Percentiles rank a stretch among this genome's conserved stretches.
Evolutionary conservation across 2,329 filamentous ascomycete genomes (phyloP).

Genomic region (Fusarium sp.): DNA sequence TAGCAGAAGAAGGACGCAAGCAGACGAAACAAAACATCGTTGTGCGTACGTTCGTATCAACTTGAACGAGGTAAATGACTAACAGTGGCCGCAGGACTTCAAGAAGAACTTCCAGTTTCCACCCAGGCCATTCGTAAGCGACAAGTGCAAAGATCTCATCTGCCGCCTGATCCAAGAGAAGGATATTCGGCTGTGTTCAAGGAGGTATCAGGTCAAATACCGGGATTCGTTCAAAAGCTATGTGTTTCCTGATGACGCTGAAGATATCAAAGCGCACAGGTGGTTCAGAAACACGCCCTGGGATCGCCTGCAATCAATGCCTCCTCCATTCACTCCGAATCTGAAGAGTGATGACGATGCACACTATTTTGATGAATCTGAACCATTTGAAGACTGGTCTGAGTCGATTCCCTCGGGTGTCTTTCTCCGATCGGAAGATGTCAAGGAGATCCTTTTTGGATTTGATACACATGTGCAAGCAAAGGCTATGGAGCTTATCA

Average conservation of each 20-base stretch:
- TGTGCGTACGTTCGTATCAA: constrained; percentile 54
- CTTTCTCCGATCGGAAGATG: constrained; percentile 43
- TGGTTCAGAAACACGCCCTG: constrained; percentile 86
- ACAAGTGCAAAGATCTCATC: constrained; percentile 80
- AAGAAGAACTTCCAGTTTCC: constrained; percentile 76
- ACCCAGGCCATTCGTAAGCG: constrained; percentile 68
- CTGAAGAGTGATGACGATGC: constrained; percentile 76
- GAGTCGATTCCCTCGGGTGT: constrained; percentile 53
- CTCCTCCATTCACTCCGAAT: constrained; percentile 81
- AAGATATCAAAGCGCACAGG: constrained; percentile 87
- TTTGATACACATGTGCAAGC: constrained; percentile 54
- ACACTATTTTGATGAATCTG: constrained; percentile 89
- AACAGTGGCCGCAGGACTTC: constrained; percentile 66
- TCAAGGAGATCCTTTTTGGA: constrained; percentile 45
- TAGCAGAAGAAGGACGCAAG: constrained; percentile 77
- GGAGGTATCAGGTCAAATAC: constrained; percentile 76
- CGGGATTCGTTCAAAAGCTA: constrained; percentile 55
- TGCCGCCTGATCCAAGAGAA: constrained; percentile 75
- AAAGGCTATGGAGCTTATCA: constrained; percentile 55
- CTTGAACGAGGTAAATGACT: background rate
- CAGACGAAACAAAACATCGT: constrained; percentile 88
- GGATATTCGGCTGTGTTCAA: constrained; percentile 77
- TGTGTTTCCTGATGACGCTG: constrained; percentile 84
- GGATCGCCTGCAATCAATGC: constrained; percentile 74
- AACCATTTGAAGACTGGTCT: constrained; percentile 71